Base-by-base conservation (phyloP, 164 flowering plant species). In the Litsea cubeba region DNA sequence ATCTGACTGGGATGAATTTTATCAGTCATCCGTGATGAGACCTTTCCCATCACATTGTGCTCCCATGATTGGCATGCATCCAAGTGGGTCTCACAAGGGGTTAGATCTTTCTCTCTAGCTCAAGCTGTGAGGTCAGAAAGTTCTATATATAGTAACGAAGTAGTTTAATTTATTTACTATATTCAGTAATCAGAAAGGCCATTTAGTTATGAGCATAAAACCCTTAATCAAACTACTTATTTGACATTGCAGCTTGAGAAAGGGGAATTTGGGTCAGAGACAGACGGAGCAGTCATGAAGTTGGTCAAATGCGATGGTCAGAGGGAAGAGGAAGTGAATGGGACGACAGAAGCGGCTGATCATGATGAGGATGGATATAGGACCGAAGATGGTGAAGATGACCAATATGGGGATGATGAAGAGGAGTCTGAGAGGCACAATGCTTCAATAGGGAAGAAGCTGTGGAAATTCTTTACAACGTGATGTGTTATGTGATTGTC, bases 391-490 rank as follows among this genome's bases (percentile, higher is more conserved):
- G 57, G 51, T 22, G 71, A 68, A 68, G 57, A 35, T 11, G 86
- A 76, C 57, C 83, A 77, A 10, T 89, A 77, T 1, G 85, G 62
- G 23, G 82, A 62, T 51, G 83, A 22, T 8, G 81, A 76, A 6
- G 83, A 78, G 0, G 87, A 82, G 2, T 28, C 64, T 1, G 85
- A 80, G 51, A 84, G 81, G 65, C 89, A 88, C 71, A 87, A 86
- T 75, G 85, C 50, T 8, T 94, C 97, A 0, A 68, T 91, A 26
- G 82, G 90, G 50, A 90, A 85, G 84, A 92, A 88, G 87, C 66
- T 94, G 1, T 94, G 96, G 96, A 90, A 72, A 0, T 92, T 94
- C 78, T 87, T 94, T 74, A 91, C 98, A 11, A 84, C 98, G 25
- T 94, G 77, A 86, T 69, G 14, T 63, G 25, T 24, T 63, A 12